Evolutionary conservation across 345 rosid genomes (phyloP).

Genomic region (Syzygium grande): DNA sequence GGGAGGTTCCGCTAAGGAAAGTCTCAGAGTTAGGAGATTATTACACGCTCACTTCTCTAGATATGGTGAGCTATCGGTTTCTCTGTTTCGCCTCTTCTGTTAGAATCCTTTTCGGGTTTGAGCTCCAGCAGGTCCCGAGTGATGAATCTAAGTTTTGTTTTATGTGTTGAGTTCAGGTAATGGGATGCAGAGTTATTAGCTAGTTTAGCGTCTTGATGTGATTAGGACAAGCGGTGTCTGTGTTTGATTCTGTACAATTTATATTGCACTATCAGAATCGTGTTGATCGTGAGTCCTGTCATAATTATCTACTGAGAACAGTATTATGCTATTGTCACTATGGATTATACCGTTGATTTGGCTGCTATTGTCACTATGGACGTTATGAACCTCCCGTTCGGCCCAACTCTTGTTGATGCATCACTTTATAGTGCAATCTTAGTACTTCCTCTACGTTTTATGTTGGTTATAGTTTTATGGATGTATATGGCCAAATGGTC

Average conservation of each 20-base stretch:
- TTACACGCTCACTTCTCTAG: constrained; percentile 50
- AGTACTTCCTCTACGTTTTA: not conserved
- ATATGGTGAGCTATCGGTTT: constrained; percentile 27
- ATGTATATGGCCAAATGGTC: not conserved
- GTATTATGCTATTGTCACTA: not conserved
- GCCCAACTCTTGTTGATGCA: not conserved
- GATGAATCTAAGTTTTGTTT: not conserved
- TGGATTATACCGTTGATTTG: not conserved
- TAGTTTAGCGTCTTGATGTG: not conserved
- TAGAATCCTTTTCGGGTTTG: not conserved
- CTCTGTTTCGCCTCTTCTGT: not conserved
- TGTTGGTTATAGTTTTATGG: not conserved
- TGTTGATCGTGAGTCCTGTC: not conserved
- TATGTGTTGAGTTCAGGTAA: not conserved
- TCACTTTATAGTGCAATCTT: not conserved
- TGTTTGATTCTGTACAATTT: not conserved
- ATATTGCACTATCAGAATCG: not conserved
- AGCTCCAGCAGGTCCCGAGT: not conserved
- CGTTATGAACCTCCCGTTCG: not conserved
- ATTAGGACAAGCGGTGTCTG: not conserved
- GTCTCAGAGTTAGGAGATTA: constrained; percentile 51
- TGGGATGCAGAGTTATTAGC: not conserved
- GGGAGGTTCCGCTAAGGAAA: constrained; percentile 46
- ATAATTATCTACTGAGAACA: not conserved
- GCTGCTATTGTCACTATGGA: not conserved